These are phyloP conservation scores for Kalanchoe fedtschenkoi DNA, from an alignment of 164 flowering plant species.

Conservation along the genomic window DNA sequence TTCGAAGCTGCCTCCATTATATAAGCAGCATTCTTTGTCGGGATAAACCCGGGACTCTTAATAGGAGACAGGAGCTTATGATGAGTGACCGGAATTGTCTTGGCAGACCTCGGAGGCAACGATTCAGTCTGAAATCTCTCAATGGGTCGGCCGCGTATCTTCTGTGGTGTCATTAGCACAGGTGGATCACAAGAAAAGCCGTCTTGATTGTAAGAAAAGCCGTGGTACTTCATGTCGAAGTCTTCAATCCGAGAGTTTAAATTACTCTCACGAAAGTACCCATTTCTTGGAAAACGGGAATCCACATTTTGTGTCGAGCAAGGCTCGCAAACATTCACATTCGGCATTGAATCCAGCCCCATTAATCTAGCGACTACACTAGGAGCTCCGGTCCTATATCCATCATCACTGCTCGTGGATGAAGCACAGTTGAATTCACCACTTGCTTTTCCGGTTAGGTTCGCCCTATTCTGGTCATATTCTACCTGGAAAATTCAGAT, in stretches of 20 bases:
- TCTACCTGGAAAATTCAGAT: slow-evolving; percentile 18
- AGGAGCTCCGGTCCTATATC: slow-evolving; percentile 34
- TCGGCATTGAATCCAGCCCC: slow-evolving; percentile 64
- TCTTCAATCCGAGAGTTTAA: slow-evolving; percentile 16
- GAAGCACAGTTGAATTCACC: slow-evolving; percentile 26
- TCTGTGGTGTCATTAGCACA: slow-evolving; percentile 18
- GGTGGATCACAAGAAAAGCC: slow-evolving; percentile 17
- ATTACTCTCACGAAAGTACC: neutral
- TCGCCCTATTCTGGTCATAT: slow-evolving; percentile 18
- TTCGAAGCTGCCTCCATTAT: slow-evolving; percentile 87
- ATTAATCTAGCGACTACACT: slow-evolving; percentile 67
- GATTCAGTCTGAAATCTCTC: slow-evolving; percentile 72
- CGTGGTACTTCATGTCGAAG: slow-evolving; percentile 17
- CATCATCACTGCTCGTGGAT: slow-evolving; percentile 35
- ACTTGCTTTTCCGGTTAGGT: slow-evolving; percentile 18
- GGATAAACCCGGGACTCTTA: slow-evolving; percentile 48
- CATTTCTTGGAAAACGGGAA: slow-evolving; percentile 6
- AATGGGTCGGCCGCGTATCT: slow-evolving; percentile 30
- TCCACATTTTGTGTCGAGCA: slow-evolving; percentile 18
- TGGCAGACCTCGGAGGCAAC: slow-evolving; percentile 75
- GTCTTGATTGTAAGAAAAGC: slow-evolving; percentile 18
- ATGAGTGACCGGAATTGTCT: slow-evolving; percentile 55
- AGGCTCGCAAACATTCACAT: slow-evolving; percentile 23
- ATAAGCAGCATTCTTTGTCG: slow-evolving; percentile 55
- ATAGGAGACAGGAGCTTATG: slow-evolving; percentile 85